Conservation (phyloP, 148 eudicot species). For the Euryodendron excelsum region DNA sequence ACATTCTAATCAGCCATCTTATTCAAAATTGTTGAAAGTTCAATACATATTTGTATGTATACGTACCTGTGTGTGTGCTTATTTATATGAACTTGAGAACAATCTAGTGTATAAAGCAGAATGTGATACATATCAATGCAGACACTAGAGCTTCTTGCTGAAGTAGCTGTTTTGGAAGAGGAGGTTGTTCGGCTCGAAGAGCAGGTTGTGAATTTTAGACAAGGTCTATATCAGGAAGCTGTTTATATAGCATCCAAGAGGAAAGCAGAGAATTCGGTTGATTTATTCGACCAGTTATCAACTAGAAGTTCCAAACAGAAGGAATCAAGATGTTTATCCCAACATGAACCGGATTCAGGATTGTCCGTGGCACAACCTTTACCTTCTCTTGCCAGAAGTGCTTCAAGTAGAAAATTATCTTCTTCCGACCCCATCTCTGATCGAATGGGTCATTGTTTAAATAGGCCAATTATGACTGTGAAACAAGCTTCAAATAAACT, state of each 20-base stretch:
- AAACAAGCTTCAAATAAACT: constrained; percentile 18
- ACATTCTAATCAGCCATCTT: background rate
- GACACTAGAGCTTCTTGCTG: constrained; percentile 91
- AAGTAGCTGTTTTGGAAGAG: constrained; percentile 94
- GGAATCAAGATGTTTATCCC: constrained; percentile 32
- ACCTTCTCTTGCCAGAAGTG: constrained; percentile 39
- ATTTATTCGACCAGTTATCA: constrained; percentile 23
- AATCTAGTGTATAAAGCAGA: background rate
- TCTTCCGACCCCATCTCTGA: constrained; percentile 35
- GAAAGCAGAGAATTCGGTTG: constrained; percentile 34
- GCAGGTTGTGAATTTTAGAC: constrained; percentile 60
- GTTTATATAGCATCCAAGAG: constrained; percentile 42
- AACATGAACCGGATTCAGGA: constrained; percentile 25
- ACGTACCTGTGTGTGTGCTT: background rate
- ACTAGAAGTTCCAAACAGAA: constrained; percentile 30
- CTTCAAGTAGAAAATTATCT: constrained; percentile 39
- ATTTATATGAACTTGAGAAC: background rate
- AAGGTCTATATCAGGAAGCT: constrained; percentile 66
- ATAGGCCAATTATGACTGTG: constrained; percentile 17
- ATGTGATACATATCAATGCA: constrained; percentile 30
- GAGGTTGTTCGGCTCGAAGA: constrained; percentile 91
- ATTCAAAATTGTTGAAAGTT: background rate
- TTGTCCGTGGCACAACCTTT: constrained; percentile 22
- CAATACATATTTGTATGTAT: background rate
- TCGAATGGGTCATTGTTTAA: constrained; percentile 23